These are phyloP conservation scores for Ogataea philodendri DNA, from an alignment of 805 yeast species.

Conservation along the genomic window DNA sequence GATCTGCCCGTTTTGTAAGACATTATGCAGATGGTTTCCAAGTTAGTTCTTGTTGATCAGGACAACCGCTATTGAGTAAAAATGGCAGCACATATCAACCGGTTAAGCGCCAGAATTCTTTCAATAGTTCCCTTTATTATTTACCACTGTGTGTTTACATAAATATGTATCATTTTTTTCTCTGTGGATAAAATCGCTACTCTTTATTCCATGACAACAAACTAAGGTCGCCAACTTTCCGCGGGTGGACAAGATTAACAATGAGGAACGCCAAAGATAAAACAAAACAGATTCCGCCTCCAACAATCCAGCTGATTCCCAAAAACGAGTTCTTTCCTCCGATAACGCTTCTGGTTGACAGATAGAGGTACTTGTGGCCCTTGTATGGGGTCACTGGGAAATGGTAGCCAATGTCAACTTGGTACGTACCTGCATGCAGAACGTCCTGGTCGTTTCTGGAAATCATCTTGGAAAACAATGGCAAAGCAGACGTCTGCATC, in stretches of 20 bases:
- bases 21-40: slow-evolving; percentile 11
- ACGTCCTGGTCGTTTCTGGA: slow-evolving; percentile 58
- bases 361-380: slow-evolving; percentile 64
- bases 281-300: slow-evolving; percentile 66
- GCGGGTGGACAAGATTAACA: slow-evolving; percentile 60
- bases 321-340: slow-evolving; percentile 77
- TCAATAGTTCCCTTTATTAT: slow-evolving; percentile 3
- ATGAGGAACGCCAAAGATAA: slow-evolving; percentile 51
- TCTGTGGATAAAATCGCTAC: slow-evolving; percentile 7
- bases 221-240: slow-evolving; percentile 72
- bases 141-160: too few species aligned
- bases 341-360: slow-evolving; percentile 67
- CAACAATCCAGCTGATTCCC: slow-evolving; percentile 72
- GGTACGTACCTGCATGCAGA: slow-evolving; percentile 58
- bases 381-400: slow-evolving; percentile 72
- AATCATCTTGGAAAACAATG: slow-evolving; percentile 64
- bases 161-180: slow-evolving; percentile 9
- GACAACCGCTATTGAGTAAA: slow-evolving; percentile 7
- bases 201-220: slow-evolving; percentile 70
- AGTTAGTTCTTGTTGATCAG: slow-evolving; percentile 2
- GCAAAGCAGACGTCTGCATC: slow-evolving; percentile 81
- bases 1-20: slow-evolving; percentile 6
- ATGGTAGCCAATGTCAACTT: slow-evolving; percentile 65
- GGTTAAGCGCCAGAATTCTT: slow-evolving; percentile 4
- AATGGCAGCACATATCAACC: slow-evolving; percentile 6